Base-by-base conservation (phyloP, 768 basidiomycete genomes). In the Artomyces pyxidatus region DNA sequence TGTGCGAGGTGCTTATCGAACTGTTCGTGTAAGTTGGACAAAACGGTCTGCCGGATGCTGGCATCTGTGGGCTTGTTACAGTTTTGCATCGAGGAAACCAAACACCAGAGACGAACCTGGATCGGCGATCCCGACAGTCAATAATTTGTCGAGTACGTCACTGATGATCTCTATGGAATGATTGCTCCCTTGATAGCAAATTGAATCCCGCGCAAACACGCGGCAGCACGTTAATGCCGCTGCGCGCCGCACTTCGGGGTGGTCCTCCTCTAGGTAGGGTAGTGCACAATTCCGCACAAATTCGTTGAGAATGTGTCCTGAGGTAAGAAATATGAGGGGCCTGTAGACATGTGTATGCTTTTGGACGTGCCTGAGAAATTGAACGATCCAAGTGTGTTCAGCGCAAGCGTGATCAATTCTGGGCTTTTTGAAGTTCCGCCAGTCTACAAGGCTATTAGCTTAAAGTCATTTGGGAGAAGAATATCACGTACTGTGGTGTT, bases 1-100 rank as follows among this genome's bases (percentile, higher is more conserved):
- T 98, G 96, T 2, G 96, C 89, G 17, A 99, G 78, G 63, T 99
- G 94, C 52, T 91, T 88, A 63, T 99, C 96, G 57, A 99, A 98
- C 19, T 90, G 82, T 53, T 93, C 86, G 60, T 96, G 91, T 27
- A 99, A 73, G 3, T 84, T 83, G 2, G 81, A 77, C 17, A 99
- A 74, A 0, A 98, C 96, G 0, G 86, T 85, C 54, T 85, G 79
- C 12, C 96, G 78, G 53, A 98, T 98, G 21, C 69, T 72, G 32
- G 48, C 35, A 14, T 50, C 50, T 29, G 56, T 40, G 27, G 45
- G 39, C 16, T 17, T 28, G n/a, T 11, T 47, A 41, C 49, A 43
- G 23, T 38, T 48, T 55, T 46, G n/a, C 55, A 57, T 6, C 42
- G 6, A 8, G 17, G n/a, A n/a, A 21, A n/a, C 22, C 12, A 27